Evolutionary conservation across 495 filamentous ascomycete species (phyloP).

Genomic region (Tuber borchii): DNA sequence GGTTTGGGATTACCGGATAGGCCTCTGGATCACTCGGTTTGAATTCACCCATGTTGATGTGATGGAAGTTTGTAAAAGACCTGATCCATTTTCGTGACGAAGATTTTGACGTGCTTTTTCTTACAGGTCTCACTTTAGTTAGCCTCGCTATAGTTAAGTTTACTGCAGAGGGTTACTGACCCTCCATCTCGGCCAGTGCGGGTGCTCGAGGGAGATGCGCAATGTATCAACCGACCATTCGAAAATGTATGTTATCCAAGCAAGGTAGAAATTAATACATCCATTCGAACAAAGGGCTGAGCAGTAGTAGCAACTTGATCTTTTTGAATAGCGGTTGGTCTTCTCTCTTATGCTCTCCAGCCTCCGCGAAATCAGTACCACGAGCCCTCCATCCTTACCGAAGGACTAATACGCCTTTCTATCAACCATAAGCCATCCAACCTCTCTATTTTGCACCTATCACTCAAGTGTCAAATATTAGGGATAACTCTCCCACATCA

Average conservation of each 20-base stretch:
- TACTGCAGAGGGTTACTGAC: constrained; percentile 1
- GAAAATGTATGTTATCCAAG: background rate
- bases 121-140: constrained; percentile 2
- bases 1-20: constrained; percentile 25
- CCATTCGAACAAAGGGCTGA: constrained; percentile 47
- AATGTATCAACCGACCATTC: background rate
- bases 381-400: background rate
- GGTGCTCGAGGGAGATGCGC: background rate
- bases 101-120: constrained; percentile 1
- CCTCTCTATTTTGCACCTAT: constrained; percentile 37
- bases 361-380: constrained; percentile 24
- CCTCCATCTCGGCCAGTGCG: constrained; percentile 9
- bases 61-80: constrained; percentile 41
- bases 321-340: constrained; percentile 44
- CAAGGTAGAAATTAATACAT: background rate
- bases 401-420: constrained; percentile 23
- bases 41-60: constrained; percentile 43
- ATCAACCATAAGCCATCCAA: constrained; percentile 44
- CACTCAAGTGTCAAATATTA: background rate
- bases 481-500: background rate
- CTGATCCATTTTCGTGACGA: constrained; percentile 37
- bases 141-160: background rate
- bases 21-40: constrained; percentile 39
- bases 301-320: constrained; percentile 45
- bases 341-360: constrained; percentile 43